Percentiles rank a stretch among this genome's conserved stretches.
Evolutionary conservation across 1,284 basidiomycete species (phyloP).

Genomic region (Ceratobasidium sp.): DNA sequence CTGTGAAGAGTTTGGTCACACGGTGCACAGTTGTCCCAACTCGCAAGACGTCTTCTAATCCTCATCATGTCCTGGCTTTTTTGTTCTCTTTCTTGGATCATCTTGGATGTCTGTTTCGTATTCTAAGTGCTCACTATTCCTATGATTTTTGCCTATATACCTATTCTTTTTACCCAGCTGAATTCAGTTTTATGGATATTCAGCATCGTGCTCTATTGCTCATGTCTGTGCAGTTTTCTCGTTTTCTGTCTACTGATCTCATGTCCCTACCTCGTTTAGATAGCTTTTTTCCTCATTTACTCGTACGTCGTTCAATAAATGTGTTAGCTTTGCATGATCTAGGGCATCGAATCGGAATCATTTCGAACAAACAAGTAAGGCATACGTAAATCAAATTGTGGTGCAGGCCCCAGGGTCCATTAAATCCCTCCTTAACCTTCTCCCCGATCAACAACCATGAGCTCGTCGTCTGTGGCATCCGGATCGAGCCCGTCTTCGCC

Average conservation of each 20-base stretch:
- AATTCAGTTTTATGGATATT: slow-evolving; percentile 26
- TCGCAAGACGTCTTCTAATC: slow-evolving; percentile 80
- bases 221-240: neutral
- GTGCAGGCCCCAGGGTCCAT: slow-evolving; percentile 19
- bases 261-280: neutral
- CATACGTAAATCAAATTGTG: slow-evolving; percentile 26
- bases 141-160: slow-evolving; percentile 13
- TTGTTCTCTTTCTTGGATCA: slow-evolving; percentile 3
- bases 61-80: neutral
- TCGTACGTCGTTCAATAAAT: slow-evolving; percentile 31
- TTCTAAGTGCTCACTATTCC: slow-evolving; percentile 19
- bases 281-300: neutral
- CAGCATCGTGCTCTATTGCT: slow-evolving; percentile 12
- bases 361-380: slow-evolving; percentile 6
- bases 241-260: neutral
- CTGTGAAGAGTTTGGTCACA: slow-evolving; percentile 80
- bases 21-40: slow-evolving; percentile 78
- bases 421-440: neutral
- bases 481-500: slow-evolving; percentile 24
- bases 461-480: slow-evolving; percentile 11
- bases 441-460: neutral
- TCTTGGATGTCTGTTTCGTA: slow-evolving; percentile 14
- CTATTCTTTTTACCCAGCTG: neutral
- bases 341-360: neutral
- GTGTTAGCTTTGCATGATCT: neutral